Evolutionary conservation across 176 grass and related monocot species (phyloP).

Genomic region (Saccharum officinarum): DNA sequence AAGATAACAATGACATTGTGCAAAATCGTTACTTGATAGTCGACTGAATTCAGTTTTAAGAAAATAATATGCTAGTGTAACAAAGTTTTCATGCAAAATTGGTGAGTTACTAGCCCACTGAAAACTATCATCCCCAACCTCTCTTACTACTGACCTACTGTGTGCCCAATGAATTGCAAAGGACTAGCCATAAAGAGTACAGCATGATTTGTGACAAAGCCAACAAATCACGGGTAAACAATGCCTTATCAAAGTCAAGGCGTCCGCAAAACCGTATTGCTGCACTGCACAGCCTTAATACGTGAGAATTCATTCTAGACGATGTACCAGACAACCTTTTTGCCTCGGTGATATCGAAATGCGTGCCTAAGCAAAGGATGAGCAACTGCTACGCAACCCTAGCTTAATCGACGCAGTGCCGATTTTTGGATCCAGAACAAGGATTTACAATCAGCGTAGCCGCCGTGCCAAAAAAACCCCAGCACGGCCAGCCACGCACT

Average conservation of each 20-base stretch:
- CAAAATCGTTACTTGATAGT: not conserved
- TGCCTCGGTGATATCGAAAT: not conserved
- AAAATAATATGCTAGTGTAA: not conserved
- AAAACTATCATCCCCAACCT: not conserved
- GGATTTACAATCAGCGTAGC: not conserved
- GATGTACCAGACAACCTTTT: not conserved
- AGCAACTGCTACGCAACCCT: not conserved
- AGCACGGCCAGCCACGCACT: conserved; percentile 5
- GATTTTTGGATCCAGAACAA: not conserved
- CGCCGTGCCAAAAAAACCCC: not conserved
- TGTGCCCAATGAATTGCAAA: not conserved
- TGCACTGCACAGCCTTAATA: not conserved
- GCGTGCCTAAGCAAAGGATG: not conserved
- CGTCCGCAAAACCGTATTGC: not conserved
- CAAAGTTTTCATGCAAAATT: not conserved
- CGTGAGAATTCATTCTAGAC: not conserved
- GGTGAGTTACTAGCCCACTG: not conserved
- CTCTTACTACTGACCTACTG: not conserved
- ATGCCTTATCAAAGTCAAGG: not conserved
- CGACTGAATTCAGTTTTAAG: not conserved
- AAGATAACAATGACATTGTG: not conserved
- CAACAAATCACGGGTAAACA: not conserved
- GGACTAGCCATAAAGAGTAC: not conserved
- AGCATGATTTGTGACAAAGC: not conserved
- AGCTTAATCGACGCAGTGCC: not conserved